Evolutionary conservation across 768 basidiomycete genomes (phyloP).

Genomic region (Erythrobasidium yunnanense): DNA sequence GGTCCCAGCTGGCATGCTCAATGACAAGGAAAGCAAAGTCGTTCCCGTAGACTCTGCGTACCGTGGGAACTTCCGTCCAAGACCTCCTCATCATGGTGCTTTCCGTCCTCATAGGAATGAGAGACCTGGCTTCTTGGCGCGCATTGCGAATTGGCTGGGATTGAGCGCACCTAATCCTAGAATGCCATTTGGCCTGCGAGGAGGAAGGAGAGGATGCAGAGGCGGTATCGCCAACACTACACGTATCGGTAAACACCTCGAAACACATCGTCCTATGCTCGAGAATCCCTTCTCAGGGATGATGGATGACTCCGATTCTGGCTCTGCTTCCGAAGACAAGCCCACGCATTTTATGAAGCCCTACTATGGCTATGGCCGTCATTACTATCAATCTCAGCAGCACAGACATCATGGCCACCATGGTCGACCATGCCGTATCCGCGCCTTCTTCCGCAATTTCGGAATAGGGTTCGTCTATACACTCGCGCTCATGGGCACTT

Average conservation of each 20-base stretch:
- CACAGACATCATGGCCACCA: neutral
- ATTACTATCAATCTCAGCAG: neutral
- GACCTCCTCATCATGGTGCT: too few relatives aligned
- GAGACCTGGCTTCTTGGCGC: too few relatives aligned
- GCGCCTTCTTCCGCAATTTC: neutral
- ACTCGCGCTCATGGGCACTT: constrained; percentile 2
- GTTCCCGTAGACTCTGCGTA: too few relatives aligned
- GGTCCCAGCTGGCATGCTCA: neutral
- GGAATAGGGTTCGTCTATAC: constrained; percentile 9
- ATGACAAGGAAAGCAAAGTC: too few relatives aligned
- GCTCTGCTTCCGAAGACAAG: too few relatives aligned
- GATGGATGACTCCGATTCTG: constrained; percentile 1
- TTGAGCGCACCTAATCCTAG: neutral
- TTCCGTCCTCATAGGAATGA: too few relatives aligned
- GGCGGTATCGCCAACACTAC: too few relatives aligned
- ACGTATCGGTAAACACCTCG: neutral
- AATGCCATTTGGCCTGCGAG: neutral
- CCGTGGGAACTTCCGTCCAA: too few relatives aligned
- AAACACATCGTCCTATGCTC: constrained; percentile 15
- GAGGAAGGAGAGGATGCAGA: neutral
- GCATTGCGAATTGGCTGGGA: too few relatives aligned
- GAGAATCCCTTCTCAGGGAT: constrained; percentile 19
- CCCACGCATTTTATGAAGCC: too few relatives aligned
- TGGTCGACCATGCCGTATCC: neutral
- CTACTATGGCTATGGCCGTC: neutral